These are phyloP conservation scores for Pseudogymnoascus sp. DNA, from an alignment of 2,329 filamentous ascomycete genomes.

Conservation along the genomic window DNA sequence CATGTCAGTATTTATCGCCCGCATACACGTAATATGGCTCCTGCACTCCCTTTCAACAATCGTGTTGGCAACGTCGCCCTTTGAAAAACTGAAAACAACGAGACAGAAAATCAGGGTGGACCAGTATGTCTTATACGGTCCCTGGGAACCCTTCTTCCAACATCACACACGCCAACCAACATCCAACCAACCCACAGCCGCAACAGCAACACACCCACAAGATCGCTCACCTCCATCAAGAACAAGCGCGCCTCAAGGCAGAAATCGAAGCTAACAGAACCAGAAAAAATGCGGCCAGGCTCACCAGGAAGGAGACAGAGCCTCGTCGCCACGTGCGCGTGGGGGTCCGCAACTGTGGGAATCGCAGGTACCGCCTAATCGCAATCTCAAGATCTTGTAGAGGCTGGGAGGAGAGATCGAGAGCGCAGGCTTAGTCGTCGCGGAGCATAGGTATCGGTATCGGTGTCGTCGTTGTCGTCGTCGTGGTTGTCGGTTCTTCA, in stretches of 20 bases:
- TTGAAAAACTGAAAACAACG: not conserved
- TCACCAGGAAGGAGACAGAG: not conserved
- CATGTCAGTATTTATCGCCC: not conserved
- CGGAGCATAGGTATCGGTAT: not conserved
- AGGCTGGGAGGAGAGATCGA: not conserved
- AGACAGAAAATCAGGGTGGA: not conserved
- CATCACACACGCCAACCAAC: not conserved
- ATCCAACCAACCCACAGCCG: not conserved
- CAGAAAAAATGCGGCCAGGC: not conserved
- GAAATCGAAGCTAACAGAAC: not conserved
- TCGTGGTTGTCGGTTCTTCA: not conserved
- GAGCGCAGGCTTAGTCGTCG: not conserved
- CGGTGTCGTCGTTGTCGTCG: not conserved
- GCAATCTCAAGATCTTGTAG: not conserved
- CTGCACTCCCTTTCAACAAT: not conserved
- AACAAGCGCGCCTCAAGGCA: not conserved
- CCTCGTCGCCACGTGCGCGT: conserved; percentile 1
- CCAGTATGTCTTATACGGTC: not conserved
- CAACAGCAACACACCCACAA: not conserved
- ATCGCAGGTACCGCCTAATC: not conserved
- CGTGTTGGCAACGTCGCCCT: not conserved
- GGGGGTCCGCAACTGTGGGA: not conserved
- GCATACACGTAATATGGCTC: not conserved
- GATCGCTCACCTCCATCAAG: not conserved
- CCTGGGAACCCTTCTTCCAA: not conserved